Evolutionary conservation across 2,329 filamentous ascomycete genomes (phyloP), one percentile per base, ranked within the genome.

Genomic region (Arthrinium phaeospermum): DNA sequence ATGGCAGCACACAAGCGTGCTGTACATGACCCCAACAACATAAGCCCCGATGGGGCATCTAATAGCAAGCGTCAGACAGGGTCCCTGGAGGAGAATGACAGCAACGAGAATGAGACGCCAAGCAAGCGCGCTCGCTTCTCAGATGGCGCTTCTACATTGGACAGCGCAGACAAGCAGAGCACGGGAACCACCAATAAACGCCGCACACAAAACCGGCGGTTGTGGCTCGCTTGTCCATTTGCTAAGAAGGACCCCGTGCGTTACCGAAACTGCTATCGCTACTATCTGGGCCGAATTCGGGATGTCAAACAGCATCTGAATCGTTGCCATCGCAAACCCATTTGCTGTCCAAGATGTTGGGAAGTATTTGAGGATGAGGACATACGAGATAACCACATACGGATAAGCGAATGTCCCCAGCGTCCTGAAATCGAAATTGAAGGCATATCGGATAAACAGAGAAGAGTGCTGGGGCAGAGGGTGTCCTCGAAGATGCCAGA

Each of bases 291-390:
- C 10, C 72, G 73, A 7, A 75, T 80, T n/a, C 75, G 77, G 24
- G 77, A 80, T 41, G 78, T 81, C 19, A 80, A 81, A 67, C 78
- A 80, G 14, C 80, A 81, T 27, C 67, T 81, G 6, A 64, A 64
- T 10, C 72, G 77, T 46, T 76, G 72, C n/a, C 79, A 80, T 51
- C 72, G 75, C 30, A 76, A 76, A 22, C 75, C 76, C 7, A 76
- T 77, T 69, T 78, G 78, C 46, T 80, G 79, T n/a, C 75, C 76
- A 4, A 74, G 74, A 19, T 80, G 79, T 70, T 75, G 74, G 13
- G 71, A 72, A 1, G 74, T 72, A 22, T 78, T 80, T 13, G 70
- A 74, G 7, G 75, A 76, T 34, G 76, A 77, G 41, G 71, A 75
- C 3, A 53, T 73, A 5, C 75, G 74, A 13, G 74, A 76, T 46